These are phyloP conservation scores for Chaetomiaceae sp. DNA, from an alignment of 2,329 filamentous ascomycete genomes.

Conservation along the genomic window DNA sequence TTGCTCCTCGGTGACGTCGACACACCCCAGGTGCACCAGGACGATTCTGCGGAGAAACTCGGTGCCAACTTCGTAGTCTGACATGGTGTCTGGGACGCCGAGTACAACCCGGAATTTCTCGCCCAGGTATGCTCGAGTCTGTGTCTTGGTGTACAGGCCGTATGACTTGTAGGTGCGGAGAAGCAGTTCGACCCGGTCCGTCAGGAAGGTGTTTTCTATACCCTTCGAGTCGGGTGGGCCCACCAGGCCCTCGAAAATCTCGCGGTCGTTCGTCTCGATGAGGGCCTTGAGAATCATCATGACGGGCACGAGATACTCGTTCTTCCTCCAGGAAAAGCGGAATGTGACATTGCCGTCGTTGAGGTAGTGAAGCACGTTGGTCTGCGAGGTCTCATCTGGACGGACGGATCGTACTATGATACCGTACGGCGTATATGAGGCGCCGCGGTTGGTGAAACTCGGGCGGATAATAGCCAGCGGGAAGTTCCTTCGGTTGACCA, in stretches of 20 bases:
- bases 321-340: constrained; percentile 96
- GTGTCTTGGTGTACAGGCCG: constrained; percentile 71
- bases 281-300: constrained; percentile 97
- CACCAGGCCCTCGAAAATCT: constrained; percentile 92
- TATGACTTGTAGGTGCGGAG: constrained; percentile 92
- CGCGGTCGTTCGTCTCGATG: constrained; percentile 90
- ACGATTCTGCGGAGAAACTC: constrained; percentile 90
- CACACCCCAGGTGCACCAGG: constrained; percentile 83
- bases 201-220: constrained; percentile 84
- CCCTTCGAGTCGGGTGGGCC: constrained; percentile 72
- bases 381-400: constrained; percentile 97
- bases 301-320: constrained; percentile 90
- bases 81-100: constrained; percentile 75
- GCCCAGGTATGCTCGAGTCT: constrained; percentile 82
- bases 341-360: constrained; percentile 95
- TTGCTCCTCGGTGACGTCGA: constrained; percentile 77
- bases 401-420: constrained; percentile 88
- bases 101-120: constrained; percentile 88
- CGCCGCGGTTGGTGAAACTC: constrained; percentile 83
- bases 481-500: constrained; percentile 87
- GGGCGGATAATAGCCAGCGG: constrained; percentile 90
- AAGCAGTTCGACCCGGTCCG: constrained; percentile 87
- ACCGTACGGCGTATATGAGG: constrained; percentile 83
- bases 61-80: constrained; percentile 82
- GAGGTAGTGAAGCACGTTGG: constrained; percentile 93